Evolutionary conservation across 2,329 filamentous ascomycete species (phyloP).

Genomic region (Ophiostoma sp.): DNA sequence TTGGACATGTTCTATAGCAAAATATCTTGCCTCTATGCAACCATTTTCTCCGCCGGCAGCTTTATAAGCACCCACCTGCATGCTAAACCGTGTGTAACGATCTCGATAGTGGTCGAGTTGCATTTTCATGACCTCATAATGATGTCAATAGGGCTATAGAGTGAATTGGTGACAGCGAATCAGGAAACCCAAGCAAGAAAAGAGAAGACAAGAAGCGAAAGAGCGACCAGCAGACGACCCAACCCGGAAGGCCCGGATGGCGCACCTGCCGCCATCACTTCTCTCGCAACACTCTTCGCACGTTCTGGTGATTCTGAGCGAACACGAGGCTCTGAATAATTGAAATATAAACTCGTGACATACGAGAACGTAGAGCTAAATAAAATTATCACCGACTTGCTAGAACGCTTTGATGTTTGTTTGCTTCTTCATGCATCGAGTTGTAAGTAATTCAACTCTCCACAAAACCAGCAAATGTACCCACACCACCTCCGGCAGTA

Average conservation of each 20-base stretch:
- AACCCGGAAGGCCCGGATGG: not conserved
- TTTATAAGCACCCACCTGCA: not conserved
- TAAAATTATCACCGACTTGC: too few relatives aligned
- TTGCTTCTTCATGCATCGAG: not conserved
- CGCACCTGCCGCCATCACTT: not conserved
- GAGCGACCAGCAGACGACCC: not conserved
- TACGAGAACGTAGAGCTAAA: too few relatives aligned
- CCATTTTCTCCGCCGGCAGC: not conserved
- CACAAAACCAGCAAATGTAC: not conserved
- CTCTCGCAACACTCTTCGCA: not conserved
- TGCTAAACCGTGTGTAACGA: not conserved
- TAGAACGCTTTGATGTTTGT: too few relatives aligned
- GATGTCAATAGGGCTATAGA: not conserved
- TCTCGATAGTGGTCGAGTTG: not conserved
- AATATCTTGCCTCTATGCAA: too few relatives aligned
- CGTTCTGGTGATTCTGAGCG: too few relatives aligned
- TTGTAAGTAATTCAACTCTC: not conserved
- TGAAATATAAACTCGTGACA: too few relatives aligned
- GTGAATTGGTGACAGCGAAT: not conserved
- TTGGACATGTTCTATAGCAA: not conserved
- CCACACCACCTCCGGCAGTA: slow-evolving; percentile 11
- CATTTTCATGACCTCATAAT: not conserved
- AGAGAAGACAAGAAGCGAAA: not conserved
- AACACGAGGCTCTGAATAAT: too few relatives aligned
- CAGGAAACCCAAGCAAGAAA: not conserved